Evolutionary conservation across 2,329 filamentous ascomycete genomes (phyloP).

Genomic region (Nothophaeocryptopus gaeumannii): DNA sequence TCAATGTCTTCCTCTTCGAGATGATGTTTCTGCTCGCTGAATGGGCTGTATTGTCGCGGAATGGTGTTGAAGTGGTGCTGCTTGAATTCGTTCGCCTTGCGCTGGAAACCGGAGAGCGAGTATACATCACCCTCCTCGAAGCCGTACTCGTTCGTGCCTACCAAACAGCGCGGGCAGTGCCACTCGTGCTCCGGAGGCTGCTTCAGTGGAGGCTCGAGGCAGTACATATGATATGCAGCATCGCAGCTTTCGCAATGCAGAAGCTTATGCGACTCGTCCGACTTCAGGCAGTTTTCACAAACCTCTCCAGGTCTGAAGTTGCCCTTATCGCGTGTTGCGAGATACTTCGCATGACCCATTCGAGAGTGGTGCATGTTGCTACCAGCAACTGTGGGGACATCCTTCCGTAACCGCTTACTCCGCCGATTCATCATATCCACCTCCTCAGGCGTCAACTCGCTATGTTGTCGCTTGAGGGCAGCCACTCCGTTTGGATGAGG

Average conservation of each 20-base stretch:
- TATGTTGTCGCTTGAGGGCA: constrained; percentile 69
- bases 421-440: constrained; percentile 57
- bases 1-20: constrained; percentile 96
- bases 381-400: constrained; percentile 80
- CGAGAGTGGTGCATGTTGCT: constrained; percentile 96
- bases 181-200: constrained; percentile 82
- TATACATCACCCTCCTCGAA: constrained; percentile 97
- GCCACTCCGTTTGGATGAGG: constrained; percentile 27
- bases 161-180: constrained; percentile 93
- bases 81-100: constrained; percentile 93
- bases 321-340: constrained; percentile 54
- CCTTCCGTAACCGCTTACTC: constrained; percentile 89
- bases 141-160: constrained; percentile 93
- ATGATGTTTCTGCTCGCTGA: constrained; percentile 73
- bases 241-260: constrained; percentile 91
- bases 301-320: constrained; percentile 59
- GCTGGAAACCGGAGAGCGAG: constrained; percentile 91
- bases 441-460: constrained; percentile 39
- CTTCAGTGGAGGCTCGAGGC: constrained; percentile 81
- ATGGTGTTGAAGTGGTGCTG: constrained; percentile 80
- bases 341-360: constrained; percentile 68
- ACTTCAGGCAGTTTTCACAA: constrained; percentile 83
- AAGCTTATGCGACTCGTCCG: constrained; percentile 67
- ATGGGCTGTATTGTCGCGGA: constrained; percentile 62
- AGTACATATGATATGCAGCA: constrained; percentile 79